A percentile compares a stretch with the other conserved stretches of the same genome.
Conservation (phyloP, 2,329 filamentous ascomycete genomes). For the Aspergillus cejpii region DNA sequence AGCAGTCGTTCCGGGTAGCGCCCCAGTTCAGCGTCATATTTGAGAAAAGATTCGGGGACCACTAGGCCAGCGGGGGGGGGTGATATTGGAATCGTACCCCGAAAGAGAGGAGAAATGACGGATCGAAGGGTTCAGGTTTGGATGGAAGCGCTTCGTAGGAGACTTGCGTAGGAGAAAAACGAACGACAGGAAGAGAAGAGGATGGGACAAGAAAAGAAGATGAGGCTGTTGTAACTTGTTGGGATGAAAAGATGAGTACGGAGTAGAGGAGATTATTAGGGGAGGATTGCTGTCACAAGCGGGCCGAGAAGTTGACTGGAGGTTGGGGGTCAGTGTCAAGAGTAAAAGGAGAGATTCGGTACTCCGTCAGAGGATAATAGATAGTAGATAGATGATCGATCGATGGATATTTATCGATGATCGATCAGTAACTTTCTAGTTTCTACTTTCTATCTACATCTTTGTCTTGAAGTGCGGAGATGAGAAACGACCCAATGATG, state of each 20-base stretch:
- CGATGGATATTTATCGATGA: too few relatives aligned
- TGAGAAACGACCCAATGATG: too few relatives aligned
- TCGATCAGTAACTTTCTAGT: too few relatives aligned
- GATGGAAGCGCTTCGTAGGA: not conserved
- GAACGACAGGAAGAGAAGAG: slow-evolving; percentile 1
- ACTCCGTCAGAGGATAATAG: too few relatives aligned
- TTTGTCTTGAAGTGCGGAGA: too few relatives aligned
- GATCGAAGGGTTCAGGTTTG: slow-evolving; percentile 1
- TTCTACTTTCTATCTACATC: too few relatives aligned
- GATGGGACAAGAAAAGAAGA: not conserved
- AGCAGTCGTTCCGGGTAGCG: slow-evolving; percentile 35
- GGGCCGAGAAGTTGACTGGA: slow-evolving; percentile 19
- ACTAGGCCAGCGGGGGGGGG: slow-evolving; percentile 14
- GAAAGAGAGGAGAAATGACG: not conserved
- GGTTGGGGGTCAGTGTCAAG: too few relatives aligned
- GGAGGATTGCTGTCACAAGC: slow-evolving; percentile 12
- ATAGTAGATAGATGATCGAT: too few relatives aligned
- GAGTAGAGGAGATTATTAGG: slow-evolving; percentile 8
- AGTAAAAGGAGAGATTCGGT: too few relatives aligned
- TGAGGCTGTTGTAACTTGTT: not conserved
- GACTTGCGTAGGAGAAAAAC: not conserved
- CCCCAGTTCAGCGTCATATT: slow-evolving; percentile 35
- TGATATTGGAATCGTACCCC: slow-evolving; percentile 11
- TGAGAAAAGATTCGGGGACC: slow-evolving; percentile 15
- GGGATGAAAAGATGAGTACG: slow-evolving; percentile 4